These are phyloP conservation scores for Papilionanthe hybrid DNA, from an alignment of 116 monocot species.

Conservation along the genomic window DNA sequence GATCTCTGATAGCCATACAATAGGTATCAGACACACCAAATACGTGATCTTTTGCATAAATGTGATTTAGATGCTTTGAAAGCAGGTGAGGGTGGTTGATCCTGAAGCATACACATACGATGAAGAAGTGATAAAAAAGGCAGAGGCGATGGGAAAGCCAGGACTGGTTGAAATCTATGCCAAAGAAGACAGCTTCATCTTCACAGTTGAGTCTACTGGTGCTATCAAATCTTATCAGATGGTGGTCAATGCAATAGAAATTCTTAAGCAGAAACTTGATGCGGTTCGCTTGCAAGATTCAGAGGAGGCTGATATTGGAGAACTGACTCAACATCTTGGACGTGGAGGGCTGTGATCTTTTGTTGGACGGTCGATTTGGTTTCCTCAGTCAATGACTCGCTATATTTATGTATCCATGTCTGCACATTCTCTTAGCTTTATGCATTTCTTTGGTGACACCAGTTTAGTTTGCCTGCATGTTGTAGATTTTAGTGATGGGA, in stretches of 20 bases:
- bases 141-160: constrained; percentile 95
- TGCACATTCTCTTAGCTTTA: not conserved
- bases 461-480: too few species aligned
- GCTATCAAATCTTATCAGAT: constrained; percentile 80
- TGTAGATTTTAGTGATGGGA: too few species aligned
- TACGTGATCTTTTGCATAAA: not conserved
- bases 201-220: constrained; percentile 91
- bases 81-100: constrained; percentile 72
- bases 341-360: constrained; percentile 19
- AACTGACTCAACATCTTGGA: constrained; percentile 50
- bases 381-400: not conserved
- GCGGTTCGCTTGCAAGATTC: constrained; percentile 69
- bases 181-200: constrained; percentile 91
- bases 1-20: too few species aligned
- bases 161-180: constrained; percentile 77
- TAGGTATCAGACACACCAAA: too few species aligned
- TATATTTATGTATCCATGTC: not conserved
- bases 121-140: constrained; percentile 90
- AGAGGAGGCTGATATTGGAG: constrained; percentile 61
- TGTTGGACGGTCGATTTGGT: not conserved
- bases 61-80: not conserved
- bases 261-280: constrained; percentile 86
- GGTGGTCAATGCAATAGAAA: constrained; percentile 67
- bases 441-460: too few species aligned
- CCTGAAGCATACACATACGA: constrained; percentile 92